Evolutionary conservation across 2,329 filamentous ascomycete species (phyloP), one percentile per base, ranked within the genome.

Genomic region (Hymenoscyphus fraxineus): DNA sequence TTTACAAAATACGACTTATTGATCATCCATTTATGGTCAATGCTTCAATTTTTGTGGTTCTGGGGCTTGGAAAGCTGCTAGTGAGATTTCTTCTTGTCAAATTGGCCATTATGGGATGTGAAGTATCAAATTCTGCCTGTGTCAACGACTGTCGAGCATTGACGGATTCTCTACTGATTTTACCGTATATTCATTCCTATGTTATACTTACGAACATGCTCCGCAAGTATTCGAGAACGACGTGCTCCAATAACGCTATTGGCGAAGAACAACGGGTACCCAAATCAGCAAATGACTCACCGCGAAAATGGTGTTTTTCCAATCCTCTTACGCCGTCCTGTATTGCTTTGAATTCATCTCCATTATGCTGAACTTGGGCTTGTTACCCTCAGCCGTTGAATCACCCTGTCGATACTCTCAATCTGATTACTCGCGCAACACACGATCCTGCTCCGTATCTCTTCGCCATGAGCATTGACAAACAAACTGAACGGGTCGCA

Each of bases 211-310:
- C 27, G 3, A 27, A 27, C 27, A 27, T 60, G 39, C 19, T 60
- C 40, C n/a, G 22, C 59, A 9, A 54, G 15, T 16, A 54, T 47
- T 47, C 22, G 12, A 32, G 59, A 54, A 13, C 59, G 59, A 19
- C 59, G 59, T 13, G 59, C 41, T 51, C 54, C 59, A 47, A 60
- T 60, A 15, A 54, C 59, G 27, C 59, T 51, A n/a, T 51, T 47
- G 19, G 59, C 59, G 27, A 15, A 47, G 27, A 54, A 54, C 6
- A 60, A 38, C 27, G 54, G 7, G 10, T 7, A 16, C 44, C 22
- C 10, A 59, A 9, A 54, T 54, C 19, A 54, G 44, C n/a, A 51
- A 22, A 22, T 51, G n/a, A 9, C 44, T 54, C 19, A 54, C 22
- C 13, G 19, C 19, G n/a, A 54, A 15, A 13, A 22, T 3, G 27